Conservation (phyloP, 2,329 filamentous ascomycete genomes). For the Cytospora leucostoma region DNA sequence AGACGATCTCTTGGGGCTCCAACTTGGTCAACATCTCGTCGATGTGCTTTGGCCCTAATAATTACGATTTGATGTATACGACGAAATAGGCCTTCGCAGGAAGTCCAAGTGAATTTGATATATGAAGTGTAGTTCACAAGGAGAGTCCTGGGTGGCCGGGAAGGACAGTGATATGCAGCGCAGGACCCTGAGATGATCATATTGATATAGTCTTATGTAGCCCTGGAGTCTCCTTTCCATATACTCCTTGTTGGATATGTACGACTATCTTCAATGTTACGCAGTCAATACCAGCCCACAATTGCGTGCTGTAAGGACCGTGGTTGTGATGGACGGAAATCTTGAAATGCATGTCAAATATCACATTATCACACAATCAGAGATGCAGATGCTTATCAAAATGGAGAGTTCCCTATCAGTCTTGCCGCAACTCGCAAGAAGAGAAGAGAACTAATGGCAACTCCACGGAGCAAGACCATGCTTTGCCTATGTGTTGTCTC, state of each 20-base stretch:
- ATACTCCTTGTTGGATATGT: not conserved
- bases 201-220: not conserved
- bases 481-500: too few species aligned
- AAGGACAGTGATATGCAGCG: not conserved
- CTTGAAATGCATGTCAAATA: not conserved
- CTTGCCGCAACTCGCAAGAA: too few species aligned
- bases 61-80: not conserved
- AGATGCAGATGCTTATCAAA: not conserved
- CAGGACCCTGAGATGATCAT: too few species aligned
- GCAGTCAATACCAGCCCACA: constrained; percentile 9
- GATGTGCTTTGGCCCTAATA: not conserved
- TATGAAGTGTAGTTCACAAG: not conserved
- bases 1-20: not conserved
- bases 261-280: not conserved
- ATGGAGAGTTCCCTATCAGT: too few species aligned
- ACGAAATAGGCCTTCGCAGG: not conserved
- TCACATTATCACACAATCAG: not conserved
- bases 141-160: not conserved
- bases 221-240: too few species aligned
- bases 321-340: not conserved
- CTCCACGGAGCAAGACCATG: too few species aligned
- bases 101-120: not conserved
- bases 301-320: constrained; percentile 13
- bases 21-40: not conserved
- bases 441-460: too few species aligned